Base-by-base conservation (phyloP, 2,329 filamentous ascomycete species). In the Gnomoniopsis sp. region DNA sequence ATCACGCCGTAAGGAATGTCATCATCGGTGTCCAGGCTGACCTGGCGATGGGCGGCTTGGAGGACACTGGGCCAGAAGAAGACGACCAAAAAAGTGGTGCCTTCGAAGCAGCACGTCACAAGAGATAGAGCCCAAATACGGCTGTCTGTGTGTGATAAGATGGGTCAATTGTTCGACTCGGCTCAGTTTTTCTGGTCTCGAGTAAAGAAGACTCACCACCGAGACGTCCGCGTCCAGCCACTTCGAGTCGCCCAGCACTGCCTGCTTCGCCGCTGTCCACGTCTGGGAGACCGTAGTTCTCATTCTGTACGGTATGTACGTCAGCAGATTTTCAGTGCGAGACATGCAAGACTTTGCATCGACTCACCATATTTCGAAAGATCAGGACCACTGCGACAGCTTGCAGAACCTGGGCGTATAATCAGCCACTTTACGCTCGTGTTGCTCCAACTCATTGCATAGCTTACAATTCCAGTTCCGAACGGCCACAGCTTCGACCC, bases 401-500 rank as follows among this genome's bases (percentile, higher is more conserved):
- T 38, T 72, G 68, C 10, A 71, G 46, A 6, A 48, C 58, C 70
- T 72, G 19, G 44, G 12, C 12, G 11, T 4, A 38, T 14, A 17
- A 22, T 19, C 11, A 34, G 26, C 8, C 12, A 11, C 23, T 38
- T 2, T 15, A 7, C 21, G 7, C n/a, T 1, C 6, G 41, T 19
- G 41, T 17, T 19, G 14, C 14, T 14, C 12, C 36, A 4, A 41
- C 38, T 15, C n/a, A 41, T 41, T 10, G 10, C 26, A n/a, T 2
- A 21, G 44, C 67, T 63, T 58, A 71, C 68, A 44, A 76, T 68
- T 0, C 77, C 74, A 3, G 74, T 71, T 65, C 83, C 69, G 71
- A 84, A 80, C 0, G 80, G 81, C 36, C 76, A 74, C 41, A 74
- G 75, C 62, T 78, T 79, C 2, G 79, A 81, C 22, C 75, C 75